These are phyloP conservation scores for Polyplosphaeria fusca DNA, from an alignment of 495 filamentous ascomycete genomes.

Conservation along the genomic window DNA sequence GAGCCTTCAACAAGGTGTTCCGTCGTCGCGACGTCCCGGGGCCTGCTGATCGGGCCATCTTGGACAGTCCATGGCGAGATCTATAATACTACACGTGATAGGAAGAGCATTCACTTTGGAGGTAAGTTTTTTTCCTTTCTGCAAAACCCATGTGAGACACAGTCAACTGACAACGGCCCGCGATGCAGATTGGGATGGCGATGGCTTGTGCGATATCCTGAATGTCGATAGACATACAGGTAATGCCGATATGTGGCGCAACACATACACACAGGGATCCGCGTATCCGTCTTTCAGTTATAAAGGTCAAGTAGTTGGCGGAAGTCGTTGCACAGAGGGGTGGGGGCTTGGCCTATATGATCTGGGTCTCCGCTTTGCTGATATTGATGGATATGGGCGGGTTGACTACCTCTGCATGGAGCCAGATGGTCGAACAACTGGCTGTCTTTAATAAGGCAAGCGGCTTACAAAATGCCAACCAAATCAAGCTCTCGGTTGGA, in stretches of 20 bases:
- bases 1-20: too few species aligned
- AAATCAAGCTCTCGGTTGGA: slow-evolving; percentile 15
- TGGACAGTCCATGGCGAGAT: neutral
- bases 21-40: too few species aligned
- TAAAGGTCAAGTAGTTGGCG: neutral
- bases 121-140: too few species aligned
- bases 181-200: slow-evolving; percentile 40
- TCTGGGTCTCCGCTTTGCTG: slow-evolving; percentile 31
- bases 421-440: neutral
- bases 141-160: too few species aligned
- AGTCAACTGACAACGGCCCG: too few species aligned
- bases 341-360: slow-evolving; percentile 34
- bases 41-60: too few species aligned
- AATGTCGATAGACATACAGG: slow-evolving; percentile 23
- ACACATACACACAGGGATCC: slow-evolving; percentile 5
- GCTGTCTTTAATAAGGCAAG: neutral
- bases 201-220: slow-evolving; percentile 37
- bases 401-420: slow-evolving; percentile 6
- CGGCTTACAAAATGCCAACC: slow-evolving; percentile 5
- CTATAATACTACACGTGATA: slow-evolving; percentile 18
- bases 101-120: slow-evolving; percentile 34
- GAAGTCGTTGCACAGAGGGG: slow-evolving; percentile 25
- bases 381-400: slow-evolving; percentile 22
- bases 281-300: neutral
- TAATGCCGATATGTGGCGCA: slow-evolving; percentile 30